Percentiles rank a stretch among this genome's conserved stretches.
phyloP scores from a whole-genome alignment of 352 stramenopile species.

The Globisporangium orthogonon region DNA sequence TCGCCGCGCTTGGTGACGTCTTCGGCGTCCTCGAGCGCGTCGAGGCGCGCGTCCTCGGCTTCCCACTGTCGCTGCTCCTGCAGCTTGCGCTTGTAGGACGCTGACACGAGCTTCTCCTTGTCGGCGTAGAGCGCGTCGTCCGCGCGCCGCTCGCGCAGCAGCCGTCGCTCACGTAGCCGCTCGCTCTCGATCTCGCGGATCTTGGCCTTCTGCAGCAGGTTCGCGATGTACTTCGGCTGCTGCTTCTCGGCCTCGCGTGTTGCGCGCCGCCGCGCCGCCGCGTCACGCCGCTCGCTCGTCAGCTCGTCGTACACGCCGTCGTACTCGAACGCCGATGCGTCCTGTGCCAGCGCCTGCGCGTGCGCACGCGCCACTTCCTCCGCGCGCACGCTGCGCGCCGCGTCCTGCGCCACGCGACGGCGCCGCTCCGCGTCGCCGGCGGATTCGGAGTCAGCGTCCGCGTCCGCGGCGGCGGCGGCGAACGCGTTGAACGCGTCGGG shows the following conservation, averaged over 20 bases:
- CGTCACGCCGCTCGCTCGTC: conserved; percentile 31
- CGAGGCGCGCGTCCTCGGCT: conserved; percentile 59
- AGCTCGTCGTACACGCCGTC: conserved; percentile 89
- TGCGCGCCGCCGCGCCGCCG: conserved; percentile 33
- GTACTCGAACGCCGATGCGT: conserved; percentile 88
- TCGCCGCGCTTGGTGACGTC: conserved; percentile 71
- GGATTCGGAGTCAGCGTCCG: background rate
- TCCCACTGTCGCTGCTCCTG: conserved; percentile 89
- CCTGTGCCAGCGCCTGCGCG: conserved; percentile 55
- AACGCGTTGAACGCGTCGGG: conserved; percentile 12
- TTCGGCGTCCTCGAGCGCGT: conserved; percentile 54
- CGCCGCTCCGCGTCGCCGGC: background rate
- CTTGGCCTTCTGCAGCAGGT: conserved; percentile 86
- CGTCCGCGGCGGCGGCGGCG: background rate
- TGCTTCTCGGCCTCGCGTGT: conserved; percentile 59
- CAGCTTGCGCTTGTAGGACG: conserved; percentile 90
- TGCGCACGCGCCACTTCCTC: conserved; percentile 42
- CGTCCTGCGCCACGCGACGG: conserved; percentile 36
- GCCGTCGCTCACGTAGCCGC: conserved; percentile 76
- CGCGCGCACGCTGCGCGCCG: conserved; percentile 43
- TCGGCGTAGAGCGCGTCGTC: conserved; percentile 81
- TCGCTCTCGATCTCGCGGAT: conserved; percentile 88
- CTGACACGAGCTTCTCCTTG: conserved; percentile 89
- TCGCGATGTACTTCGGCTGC: conserved; percentile 86
- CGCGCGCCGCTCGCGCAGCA: conserved; percentile 79